Conservation (phyloP, 2,329 filamentous ascomycete species). For the Colletotrichum lupini region DNA sequence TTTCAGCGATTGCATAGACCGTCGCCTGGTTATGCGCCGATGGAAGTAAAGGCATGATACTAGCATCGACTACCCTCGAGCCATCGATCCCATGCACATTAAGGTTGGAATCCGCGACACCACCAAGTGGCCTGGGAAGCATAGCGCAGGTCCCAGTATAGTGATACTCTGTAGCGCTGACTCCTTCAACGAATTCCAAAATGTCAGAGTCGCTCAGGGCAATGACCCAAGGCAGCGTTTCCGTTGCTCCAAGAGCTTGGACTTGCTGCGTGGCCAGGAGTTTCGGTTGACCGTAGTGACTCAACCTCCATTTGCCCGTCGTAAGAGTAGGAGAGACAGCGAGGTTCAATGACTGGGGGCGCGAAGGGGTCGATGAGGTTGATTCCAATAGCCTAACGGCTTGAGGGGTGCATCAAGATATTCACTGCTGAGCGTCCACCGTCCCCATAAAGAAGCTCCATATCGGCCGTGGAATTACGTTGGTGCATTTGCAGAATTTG, state of each 20-base stretch:
- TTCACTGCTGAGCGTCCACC: constrained; percentile 43
- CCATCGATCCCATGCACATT: constrained; percentile 41
- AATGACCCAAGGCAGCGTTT: constrained; percentile 38
- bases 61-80: constrained; percentile 36
- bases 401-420: constrained; percentile 50
- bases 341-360: constrained; percentile 28
- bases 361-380: constrained; percentile 46
- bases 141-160: constrained; percentile 42
- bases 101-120: constrained; percentile 42
- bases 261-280: constrained; percentile 13
- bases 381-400: constrained; percentile 51
- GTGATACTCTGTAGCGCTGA: constrained; percentile 32
- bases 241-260: constrained; percentile 7
- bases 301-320: constrained; percentile 32
- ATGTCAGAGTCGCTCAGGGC: constrained; percentile 24
- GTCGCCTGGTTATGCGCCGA: constrained; percentile 35
- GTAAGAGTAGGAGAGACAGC: constrained; percentile 22
- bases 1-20: constrained; percentile 36
- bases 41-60: constrained; percentile 36
- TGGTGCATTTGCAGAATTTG: constrained; percentile 43
- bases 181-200: not conserved
- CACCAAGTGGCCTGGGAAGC: constrained; percentile 41
- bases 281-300: constrained; percentile 23
- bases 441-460: constrained; percentile 47
- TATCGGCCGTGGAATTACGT: constrained; percentile 37